Evolutionary conservation across 805 yeast species (phyloP).

Genomic region (Wickerhamiella qilinensis): DNA sequence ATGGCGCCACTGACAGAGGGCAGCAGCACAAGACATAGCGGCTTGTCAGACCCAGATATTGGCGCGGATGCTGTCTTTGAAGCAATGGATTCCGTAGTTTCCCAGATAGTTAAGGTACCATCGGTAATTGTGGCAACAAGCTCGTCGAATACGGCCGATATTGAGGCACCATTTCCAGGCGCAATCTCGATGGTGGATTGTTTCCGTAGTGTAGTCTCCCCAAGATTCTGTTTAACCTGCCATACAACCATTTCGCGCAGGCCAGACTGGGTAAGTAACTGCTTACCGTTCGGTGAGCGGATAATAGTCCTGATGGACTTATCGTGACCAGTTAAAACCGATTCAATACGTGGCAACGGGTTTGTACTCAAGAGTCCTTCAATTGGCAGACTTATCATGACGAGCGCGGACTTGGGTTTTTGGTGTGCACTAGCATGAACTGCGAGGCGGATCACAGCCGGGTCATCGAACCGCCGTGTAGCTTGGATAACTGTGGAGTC

Average conservation of each 20-base stretch:
- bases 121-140: too few relatives aligned
- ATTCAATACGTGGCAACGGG: background rate
- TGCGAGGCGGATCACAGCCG: too few relatives aligned
- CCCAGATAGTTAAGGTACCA: too few relatives aligned
- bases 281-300: slow-evolving; percentile 51
- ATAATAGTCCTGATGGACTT: slow-evolving; percentile 57
- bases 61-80: too few relatives aligned
- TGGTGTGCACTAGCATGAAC: background rate
- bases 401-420: background rate
- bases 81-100: too few relatives aligned
- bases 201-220: slow-evolving; percentile 23
- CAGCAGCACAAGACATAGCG: too few relatives aligned
- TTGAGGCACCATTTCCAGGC: too few relatives aligned
- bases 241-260: slow-evolving; percentile 50
- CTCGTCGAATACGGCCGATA: slow-evolving; percentile 32
- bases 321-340: slow-evolving; percentile 67
- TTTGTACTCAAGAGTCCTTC: background rate
- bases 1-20: too few relatives aligned
- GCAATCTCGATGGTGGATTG: slow-evolving; percentile 26
- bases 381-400: too few relatives aligned
- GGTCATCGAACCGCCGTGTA: too few relatives aligned
- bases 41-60: too few relatives aligned
- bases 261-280: slow-evolving; percentile 42
- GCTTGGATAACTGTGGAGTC: too few relatives aligned
- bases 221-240: slow-evolving; percentile 28